Evolutionary conservation across 2,329 filamentous ascomycete genomes (phyloP).

Genomic region (Ceratocystis colombiana): DNA sequence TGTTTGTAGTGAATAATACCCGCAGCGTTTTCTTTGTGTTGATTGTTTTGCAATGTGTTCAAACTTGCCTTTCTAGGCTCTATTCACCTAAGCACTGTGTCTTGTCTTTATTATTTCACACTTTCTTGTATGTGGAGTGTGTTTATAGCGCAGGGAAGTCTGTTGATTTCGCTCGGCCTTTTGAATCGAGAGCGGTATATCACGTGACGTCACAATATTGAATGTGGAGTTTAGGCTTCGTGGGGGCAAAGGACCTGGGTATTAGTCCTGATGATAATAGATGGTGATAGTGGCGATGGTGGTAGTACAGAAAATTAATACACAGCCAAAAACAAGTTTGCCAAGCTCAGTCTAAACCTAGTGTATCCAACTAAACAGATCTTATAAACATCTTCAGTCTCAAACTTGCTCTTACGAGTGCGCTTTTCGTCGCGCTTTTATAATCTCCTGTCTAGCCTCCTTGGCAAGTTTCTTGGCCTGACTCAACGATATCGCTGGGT

Average conservation of each 20-base stretch:
- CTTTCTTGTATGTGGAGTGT: too few species aligned
- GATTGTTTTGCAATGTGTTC: background rate
- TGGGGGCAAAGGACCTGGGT: background rate
- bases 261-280: background rate
- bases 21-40: conserved; percentile 19
- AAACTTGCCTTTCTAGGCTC: too few species aligned
- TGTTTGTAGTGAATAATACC: conserved; percentile 10
- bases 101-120: too few species aligned
- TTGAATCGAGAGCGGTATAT: too few species aligned
- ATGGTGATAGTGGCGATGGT: background rate
- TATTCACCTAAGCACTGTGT: background rate
- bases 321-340: background rate
- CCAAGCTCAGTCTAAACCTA: background rate
- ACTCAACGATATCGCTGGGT: conserved; percentile 49
- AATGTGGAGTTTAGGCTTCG: background rate
- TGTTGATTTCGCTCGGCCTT: too few species aligned
- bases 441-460: conserved; percentile 41
- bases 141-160: too few species aligned
- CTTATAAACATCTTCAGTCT: background rate
- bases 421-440: conserved; percentile 24
- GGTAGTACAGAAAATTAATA: background rate
- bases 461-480: conserved; percentile 60
- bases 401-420: background rate
- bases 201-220: too few species aligned
- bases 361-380: too few species aligned